Base-by-base conservation (phyloP, 2,329 filamentous ascomycete species). In the Talaromyces sp. region DNA sequence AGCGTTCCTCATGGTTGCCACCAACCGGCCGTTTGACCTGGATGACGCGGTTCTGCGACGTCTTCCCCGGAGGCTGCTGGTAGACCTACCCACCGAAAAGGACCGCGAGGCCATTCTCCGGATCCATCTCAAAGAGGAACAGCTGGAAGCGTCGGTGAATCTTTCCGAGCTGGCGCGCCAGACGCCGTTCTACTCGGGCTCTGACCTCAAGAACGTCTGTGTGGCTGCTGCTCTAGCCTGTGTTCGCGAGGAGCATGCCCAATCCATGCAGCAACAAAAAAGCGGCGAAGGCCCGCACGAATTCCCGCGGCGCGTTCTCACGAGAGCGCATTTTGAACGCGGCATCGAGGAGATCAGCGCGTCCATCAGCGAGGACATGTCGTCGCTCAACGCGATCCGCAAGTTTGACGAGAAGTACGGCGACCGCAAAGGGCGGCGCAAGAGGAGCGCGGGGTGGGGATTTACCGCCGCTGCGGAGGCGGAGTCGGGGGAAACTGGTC, bases 1-100 rank as follows among this genome's bases (percentile, higher is more conserved):
- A 18, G 92, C 94, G 2, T 98, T 99, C 74, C 94, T 99, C 75
- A 97, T 99, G 92, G 92, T 98, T 0, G 94, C 95, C 31, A 98
- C 93, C 8, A 98, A 99, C 75, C 84, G 94, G 9, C 95, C 95
- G 0, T 97, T 96, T 70, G 95, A 98, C 70, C 85, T 99, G 0
- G 95, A 99, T 69, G 78, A 81, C 52, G 82, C 82, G 3, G 77
- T 82, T 23, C 74, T 84, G 27, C 78, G 82, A 18, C 80, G 82
- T 57, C 73, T 82, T 3, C 81, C 82, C 1, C 72, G 79, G 30
- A 75, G 80, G 53, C 73, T 84, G 9, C 73, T 81, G 1, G 76
- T 84, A 18, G 81, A 82, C 64, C 71, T 84, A 2, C 82, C 82
- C 0, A 76, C 72, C 0, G 75, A 78, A 63, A 61, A 76, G 60